phyloP scores from a whole-genome alignment of 768 basidiomycete species.

The Filobasidium floriforme region DNA sequence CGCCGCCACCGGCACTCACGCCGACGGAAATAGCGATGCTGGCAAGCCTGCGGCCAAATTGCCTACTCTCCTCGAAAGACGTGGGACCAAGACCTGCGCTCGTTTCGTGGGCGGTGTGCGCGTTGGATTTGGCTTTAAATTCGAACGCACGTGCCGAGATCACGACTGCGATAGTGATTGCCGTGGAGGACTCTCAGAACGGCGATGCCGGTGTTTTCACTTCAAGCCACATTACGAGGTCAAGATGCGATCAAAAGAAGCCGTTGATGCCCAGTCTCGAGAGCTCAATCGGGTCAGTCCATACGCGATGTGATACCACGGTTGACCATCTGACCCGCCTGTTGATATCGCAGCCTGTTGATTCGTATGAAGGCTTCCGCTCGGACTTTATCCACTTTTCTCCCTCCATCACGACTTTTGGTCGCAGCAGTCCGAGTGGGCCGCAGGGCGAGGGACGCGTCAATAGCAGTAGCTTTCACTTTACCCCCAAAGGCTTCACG shows the following conservation, averaged over 20 bases:
- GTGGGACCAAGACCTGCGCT: slow-evolving; percentile 65
- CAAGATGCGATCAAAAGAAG: slow-evolving; percentile 49
- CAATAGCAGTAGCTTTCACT: slow-evolving; percentile 65
- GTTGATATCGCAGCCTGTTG: slow-evolving; percentile 39
- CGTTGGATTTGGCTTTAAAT: slow-evolving; percentile 72
- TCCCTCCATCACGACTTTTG: slow-evolving; percentile 57
- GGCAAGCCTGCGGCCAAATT: slow-evolving; percentile 23
- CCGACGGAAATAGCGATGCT: slow-evolving; percentile 9
- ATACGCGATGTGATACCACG: background rate
- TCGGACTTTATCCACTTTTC: slow-evolving; percentile 92
- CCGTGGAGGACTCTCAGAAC: slow-evolving; percentile 55
- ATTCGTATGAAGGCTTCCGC: slow-evolving; percentile 80
- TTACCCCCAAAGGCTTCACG: slow-evolving; percentile 73
- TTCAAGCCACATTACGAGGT: slow-evolving; percentile 77
- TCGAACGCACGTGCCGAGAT: slow-evolving; percentile 71
- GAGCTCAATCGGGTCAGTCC: slow-evolving; percentile 30
- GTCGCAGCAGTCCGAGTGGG: slow-evolving; percentile 26
- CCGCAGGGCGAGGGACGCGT: background rate
- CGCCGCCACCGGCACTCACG: slow-evolving; percentile 37
- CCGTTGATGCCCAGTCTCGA: slow-evolving; percentile 25
- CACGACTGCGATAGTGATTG: slow-evolving; percentile 57
- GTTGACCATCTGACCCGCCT: background rate
- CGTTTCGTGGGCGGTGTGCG: slow-evolving; percentile 75
- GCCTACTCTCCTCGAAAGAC: slow-evolving; percentile 28
- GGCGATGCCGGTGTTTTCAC: slow-evolving; percentile 69